phyloP scores from a whole-genome alignment of 441 rosid species.

The Croton laevigatus region DNA sequence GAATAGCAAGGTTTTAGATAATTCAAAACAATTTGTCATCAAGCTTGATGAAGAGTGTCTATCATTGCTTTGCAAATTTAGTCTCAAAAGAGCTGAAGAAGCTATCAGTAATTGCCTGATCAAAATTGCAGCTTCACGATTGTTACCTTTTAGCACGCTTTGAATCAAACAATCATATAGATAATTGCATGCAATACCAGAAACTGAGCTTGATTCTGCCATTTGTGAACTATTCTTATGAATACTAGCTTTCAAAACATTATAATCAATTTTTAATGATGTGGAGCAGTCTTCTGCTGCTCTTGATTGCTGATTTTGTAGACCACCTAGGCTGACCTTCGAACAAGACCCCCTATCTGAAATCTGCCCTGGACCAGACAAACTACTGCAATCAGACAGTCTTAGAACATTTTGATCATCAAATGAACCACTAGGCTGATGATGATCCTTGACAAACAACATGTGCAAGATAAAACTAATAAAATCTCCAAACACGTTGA shows the following conservation, averaged over 20 bases:
- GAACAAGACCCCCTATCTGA: slow-evolving; percentile 14
- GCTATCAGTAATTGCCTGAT: slow-evolving; percentile 74
- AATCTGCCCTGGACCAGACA: slow-evolving; percentile 20
- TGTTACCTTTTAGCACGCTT: slow-evolving; percentile 55
- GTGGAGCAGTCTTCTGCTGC: slow-evolving; percentile 19
- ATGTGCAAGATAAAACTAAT: slow-evolving; percentile 35
- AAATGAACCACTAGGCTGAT: slow-evolving; percentile 27
- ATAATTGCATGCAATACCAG: slow-evolving; percentile 29
- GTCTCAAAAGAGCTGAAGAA: slow-evolving; percentile 66
- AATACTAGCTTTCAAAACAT: slow-evolving; percentile 20
- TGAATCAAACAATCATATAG: slow-evolving; percentile 40
- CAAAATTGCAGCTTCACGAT: slow-evolving; percentile 51
- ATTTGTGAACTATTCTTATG: slow-evolving; percentile 6
- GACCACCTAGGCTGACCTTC: slow-evolving; percentile 11
- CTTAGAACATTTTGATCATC: slow-evolving; percentile 29
- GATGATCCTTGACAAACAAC: slow-evolving; percentile 42
- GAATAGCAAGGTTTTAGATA: slow-evolving; percentile 56
- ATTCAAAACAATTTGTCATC: slow-evolving; percentile 42
- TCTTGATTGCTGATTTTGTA: slow-evolving; percentile 17
- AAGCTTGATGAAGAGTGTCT: slow-evolving; percentile 41
- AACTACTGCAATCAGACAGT: slow-evolving; percentile 17
- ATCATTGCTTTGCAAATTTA: slow-evolving; percentile 45
- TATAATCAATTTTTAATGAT: slow-evolving; percentile 23
- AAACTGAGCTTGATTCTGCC: slow-evolving; percentile 31
- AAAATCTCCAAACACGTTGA: slow-evolving; percentile 43